Base-by-base conservation (phyloP, 768 basidiomycete species). In the Sporobolomyces roseus region DNA sequence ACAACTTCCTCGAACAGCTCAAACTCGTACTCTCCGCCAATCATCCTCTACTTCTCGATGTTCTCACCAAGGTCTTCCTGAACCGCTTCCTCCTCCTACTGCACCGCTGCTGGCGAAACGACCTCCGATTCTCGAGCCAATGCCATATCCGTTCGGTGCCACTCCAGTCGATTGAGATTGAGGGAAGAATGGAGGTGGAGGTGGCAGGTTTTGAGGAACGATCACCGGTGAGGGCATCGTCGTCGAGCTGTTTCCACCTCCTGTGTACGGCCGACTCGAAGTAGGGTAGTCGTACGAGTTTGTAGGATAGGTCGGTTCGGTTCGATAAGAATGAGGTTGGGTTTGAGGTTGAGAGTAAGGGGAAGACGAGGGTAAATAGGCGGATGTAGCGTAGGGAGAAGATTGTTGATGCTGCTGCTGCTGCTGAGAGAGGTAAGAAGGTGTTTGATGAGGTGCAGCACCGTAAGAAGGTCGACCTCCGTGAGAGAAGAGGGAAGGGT, bases 201-300 rank as follows among this genome's bases (percentile, higher is more conserved):
- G 63, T 21, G 68, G 68, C 29, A 46, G 51, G 17, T 64, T 50
- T 45, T 53, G 58, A 16, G 63, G 68, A 25, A 61, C n/a, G 45
- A 69, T 69, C 33, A 69, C 68, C 1, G 68, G 68, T n/a, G 63
- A 64, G 14, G 63, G 51, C 68, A 69, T 69, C 27, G 68, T 69
- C 50, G 67, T 61, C 1, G n/a, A 29, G 46, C 17, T 33, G 12
- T 33, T 6, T 29, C 50, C 50, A 21, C 7, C 9, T 14, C 50
- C 50, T 51, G 50, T 8, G 50, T 29, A 29, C 7, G 30, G 36
- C 54, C 35, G 36, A 10, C 54, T 36, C n/a, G n/a, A n/a, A n/a
- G n/a, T n/a, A n/a, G n/a, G 30, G 21, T 55, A 10, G 19, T 38
- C 35, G 13, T 53, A 30, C 52, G n/a, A n/a, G n/a, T n/a, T n/a